Evolutionary conservation across 176 grass and related monocot species (phyloP), one percentile per base, ranked within the genome.

Genomic region (Carex littledalei): DNA sequence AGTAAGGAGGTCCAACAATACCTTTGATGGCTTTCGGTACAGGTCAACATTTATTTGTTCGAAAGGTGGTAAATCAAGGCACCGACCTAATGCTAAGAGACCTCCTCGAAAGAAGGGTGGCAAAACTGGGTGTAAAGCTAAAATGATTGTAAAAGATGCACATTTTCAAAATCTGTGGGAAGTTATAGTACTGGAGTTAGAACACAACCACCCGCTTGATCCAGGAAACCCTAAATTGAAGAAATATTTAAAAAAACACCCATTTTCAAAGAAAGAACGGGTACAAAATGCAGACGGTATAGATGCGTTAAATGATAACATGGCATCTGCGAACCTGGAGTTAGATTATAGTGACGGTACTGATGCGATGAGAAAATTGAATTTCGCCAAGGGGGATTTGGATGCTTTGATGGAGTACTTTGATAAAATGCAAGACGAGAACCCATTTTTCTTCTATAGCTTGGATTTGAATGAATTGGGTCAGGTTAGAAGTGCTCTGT

Each of bases 391-490:
- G 84, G 91, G 88, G 85, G 94, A 97, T 85, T 85, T 91, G 56
- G 94, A 91, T n/a, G 89, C 87, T 81, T 61, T 97, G 50, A 68
- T 93, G 81, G 81, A 80, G 10, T 97, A 90, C 76, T 85, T 97
- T 70, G 85, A 93, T 60, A 91, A 84, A 85, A 93, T 91, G 89
- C 94, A 97, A 86, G 89, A 88, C 24, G 84, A 88, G 79, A 97
- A 93, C 58, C 87, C 89, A 32, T 91, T 84, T 86, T 97, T 93
- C 86, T 91, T 97, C 82, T 86, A 93, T 61, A 90, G 82, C 76
- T 93, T 91, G 18, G 91, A 97, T 88, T 87, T 93, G 87, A 91
- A 97, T 88, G 91, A 97, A 67, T 90, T 93, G 88, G 91, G 94
- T 39, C 91, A 93, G 72, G 78, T 93, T 84, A 91, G 91, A 67